These are phyloP conservation scores for Nakaseomyces nivariensis DNA, from an alignment of 1,139 yeast species.

Conservation along the genomic window DNA sequence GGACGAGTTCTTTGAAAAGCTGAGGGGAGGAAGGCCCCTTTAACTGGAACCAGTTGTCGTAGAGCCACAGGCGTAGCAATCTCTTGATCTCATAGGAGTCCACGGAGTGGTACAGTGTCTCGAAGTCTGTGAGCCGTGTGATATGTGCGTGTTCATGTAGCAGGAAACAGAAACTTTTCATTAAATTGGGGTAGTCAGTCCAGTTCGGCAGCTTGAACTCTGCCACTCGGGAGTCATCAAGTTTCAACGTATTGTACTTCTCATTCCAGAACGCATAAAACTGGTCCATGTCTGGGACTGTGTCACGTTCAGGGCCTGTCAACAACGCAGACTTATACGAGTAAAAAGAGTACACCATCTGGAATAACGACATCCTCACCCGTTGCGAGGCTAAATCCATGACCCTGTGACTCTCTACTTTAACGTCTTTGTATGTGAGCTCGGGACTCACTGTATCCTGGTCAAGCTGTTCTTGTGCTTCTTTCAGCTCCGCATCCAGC, in stretches of 20 bases:
- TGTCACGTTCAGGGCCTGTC: background rate
- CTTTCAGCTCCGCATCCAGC: background rate
- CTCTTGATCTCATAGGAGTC: conserved; percentile 11
- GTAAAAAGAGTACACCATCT: conserved; percentile 23
- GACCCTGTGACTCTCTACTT: conserved; percentile 3
- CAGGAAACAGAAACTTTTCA: conserved; percentile 12
- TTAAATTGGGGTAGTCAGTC: conserved; percentile 14
- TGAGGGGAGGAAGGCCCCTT: background rate
- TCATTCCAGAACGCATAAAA: conserved; percentile 23
- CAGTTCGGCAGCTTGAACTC: conserved; percentile 24
- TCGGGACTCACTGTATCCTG: background rate
- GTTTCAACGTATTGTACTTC: conserved; percentile 10
- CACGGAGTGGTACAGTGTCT: conserved; percentile 14
- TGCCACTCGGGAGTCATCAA: conserved; percentile 13
- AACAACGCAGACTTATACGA: conserved; percentile 10
- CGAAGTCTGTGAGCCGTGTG: conserved; percentile 18
- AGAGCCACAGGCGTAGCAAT: conserved; percentile 4
- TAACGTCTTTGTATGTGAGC: background rate
- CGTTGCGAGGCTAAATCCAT: conserved; percentile 11
- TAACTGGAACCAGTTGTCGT: conserved; percentile 2
- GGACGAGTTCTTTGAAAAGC: conserved; percentile 1
- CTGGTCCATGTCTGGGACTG: conserved; percentile 4
- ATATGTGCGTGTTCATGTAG: conserved; percentile 15
- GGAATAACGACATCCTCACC: conserved; percentile 23
- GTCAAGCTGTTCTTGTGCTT: background rate